phyloP scores from a whole-genome alignment of 257 asterid genomes.

The Forsythia suspensa region DNA sequence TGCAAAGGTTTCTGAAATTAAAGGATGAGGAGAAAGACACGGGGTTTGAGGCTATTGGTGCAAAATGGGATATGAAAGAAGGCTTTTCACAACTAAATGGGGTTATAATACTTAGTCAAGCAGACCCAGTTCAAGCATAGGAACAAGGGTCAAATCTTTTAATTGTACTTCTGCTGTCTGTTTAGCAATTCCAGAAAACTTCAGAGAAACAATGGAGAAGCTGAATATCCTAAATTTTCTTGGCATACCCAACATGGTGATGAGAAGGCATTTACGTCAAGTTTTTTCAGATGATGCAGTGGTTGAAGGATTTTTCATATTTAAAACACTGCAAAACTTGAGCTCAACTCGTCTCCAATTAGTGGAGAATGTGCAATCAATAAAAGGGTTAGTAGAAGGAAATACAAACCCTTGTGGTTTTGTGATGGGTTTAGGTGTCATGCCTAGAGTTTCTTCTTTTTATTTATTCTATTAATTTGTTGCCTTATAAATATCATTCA shows the following conservation, averaged over 20 bases:
- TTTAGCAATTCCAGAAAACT: not conserved
- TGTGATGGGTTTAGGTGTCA: not conserved
- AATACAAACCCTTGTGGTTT: not conserved
- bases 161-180: not conserved
- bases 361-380: not conserved
- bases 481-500: not conserved
- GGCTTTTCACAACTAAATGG: no score
- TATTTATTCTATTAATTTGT: not conserved
- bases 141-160: no score
- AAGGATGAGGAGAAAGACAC: no score
- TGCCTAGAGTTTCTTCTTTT: not conserved
- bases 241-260: not conserved
- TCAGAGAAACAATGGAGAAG: not conserved
- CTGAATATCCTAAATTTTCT: not conserved
- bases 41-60: no score
- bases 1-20: no score
- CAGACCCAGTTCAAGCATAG: no score
- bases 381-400: not conserved
- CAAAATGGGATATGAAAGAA: no score
- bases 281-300: not conserved
- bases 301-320: no score
- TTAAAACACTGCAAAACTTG: no score
- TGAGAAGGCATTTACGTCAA: not conserved
- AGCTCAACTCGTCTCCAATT: not conserved
- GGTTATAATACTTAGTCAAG: no score